Base-by-base conservation (phyloP, 2,329 filamentous ascomycete species). In the Pezicula neosporulosa region DNA sequence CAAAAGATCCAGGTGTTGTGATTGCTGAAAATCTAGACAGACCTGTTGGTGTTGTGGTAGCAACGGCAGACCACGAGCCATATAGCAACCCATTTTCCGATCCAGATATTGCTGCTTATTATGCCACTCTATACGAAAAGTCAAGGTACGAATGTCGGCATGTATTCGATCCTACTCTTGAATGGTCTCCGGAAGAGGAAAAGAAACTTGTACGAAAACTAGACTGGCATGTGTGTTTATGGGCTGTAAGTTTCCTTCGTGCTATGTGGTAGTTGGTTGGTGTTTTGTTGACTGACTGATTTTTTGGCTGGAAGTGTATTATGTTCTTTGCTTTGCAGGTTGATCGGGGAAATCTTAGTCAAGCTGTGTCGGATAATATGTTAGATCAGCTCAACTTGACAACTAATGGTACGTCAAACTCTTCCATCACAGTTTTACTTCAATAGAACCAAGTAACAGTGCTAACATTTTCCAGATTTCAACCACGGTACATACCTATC, bases 321-420 rank as follows among this genome's bases (percentile, higher is more conserved):
- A 71, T 72, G 69, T 72, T 72, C 52, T 66, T 65, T 39, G 62
- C 63, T 6, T 57, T 72, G 30, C 67, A 70, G 43, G 45, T 71
- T 27, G 66, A 70, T 44, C 60, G 69, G 30, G 63, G 65, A 12
- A 72, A 72, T 50, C 65, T 70, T 47, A 70, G 66, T 38, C 49
- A 52, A 24, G 52, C 48, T 24, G 38, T 51, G 8, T 1, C 53
- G 66, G 71, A 73, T 37, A 77, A 74, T 57, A 77, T 54, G 69
- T 67, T 86, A 3, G 68, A 65, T 54, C 83, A 82, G 39, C 62
- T 75, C 7, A 56, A 63, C 2, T 50, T 75, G 49, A 69, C 64
- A 16, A 75, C 71, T 1, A 71, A 77, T 63, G 77, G 58, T 60
- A 45, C n/a, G 49, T 33, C 16, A 13, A 4, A 8, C 3, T 12